A percentile compares a stretch with the other conserved stretches of the same genome.
Evolutionary conservation across 352 stramenopile genomes (phyloP).

Genomic region (Thalassiosira ordinaria): DNA sequence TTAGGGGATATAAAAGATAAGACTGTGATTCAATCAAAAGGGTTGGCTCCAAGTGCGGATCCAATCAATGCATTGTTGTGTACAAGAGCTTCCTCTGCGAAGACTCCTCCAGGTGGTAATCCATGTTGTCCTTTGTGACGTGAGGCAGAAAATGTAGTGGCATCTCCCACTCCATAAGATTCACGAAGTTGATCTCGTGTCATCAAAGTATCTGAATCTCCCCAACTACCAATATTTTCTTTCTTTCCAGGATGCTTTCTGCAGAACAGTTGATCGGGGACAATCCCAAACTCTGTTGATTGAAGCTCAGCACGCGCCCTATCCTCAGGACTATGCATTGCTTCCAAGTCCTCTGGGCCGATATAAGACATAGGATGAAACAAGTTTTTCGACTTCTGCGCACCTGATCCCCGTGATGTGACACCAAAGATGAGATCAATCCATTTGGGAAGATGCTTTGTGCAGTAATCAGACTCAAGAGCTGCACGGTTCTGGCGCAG

Average conservation of each 20-base stretch:
- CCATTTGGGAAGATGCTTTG: slow-evolving; percentile 93
- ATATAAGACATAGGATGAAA: slow-evolving; percentile 87
- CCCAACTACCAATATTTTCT: slow-evolving; percentile 44
- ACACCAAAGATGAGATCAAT: slow-evolving; percentile 98
- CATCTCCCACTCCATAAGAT: slow-evolving; percentile 41
- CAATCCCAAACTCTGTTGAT: slow-evolving; percentile 82
- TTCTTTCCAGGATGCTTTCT: slow-evolving; percentile 62
- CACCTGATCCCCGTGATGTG: slow-evolving; percentile 93
- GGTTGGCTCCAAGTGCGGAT: slow-evolving; percentile 24
- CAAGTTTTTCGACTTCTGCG: slow-evolving; percentile 94
- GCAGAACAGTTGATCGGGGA: slow-evolving; percentile 80
- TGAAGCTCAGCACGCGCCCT: slow-evolving; percentile 74
- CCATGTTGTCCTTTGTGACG: slow-evolving; percentile 34
- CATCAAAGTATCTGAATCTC: slow-evolving; percentile 34
- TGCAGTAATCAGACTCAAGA: slow-evolving; percentile 95
- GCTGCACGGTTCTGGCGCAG: slow-evolving; percentile 93
- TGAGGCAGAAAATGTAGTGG: slow-evolving; percentile 37
- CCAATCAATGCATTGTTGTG: slow-evolving; percentile 14
- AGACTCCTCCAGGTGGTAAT: background rate
- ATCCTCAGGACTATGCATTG: slow-evolving; percentile 64
- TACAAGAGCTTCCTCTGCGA: background rate
- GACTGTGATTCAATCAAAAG: slow-evolving; percentile 20
- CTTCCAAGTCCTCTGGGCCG: slow-evolving; percentile 63
- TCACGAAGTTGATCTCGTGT: slow-evolving; percentile 34
- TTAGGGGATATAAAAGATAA: no score